These are phyloP conservation scores for Hypoxylon fuscum DNA, from an alignment of 495 filamentous ascomycete species.

Conservation along the genomic window DNA sequence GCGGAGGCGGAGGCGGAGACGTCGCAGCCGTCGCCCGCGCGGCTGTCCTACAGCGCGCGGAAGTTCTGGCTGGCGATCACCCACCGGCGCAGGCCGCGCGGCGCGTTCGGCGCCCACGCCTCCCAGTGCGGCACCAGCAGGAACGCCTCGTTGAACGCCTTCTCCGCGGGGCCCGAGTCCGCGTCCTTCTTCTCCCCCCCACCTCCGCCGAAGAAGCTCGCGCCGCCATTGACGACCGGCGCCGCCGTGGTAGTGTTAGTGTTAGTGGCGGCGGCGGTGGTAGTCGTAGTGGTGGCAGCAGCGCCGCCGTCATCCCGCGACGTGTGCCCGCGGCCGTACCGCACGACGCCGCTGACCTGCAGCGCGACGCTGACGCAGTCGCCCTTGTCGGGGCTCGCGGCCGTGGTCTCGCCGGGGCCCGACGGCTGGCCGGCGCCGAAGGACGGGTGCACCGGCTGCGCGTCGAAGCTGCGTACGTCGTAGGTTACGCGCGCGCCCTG, in stretches of 20 bases:
- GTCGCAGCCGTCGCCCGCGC: not conserved
- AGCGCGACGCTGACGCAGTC: conserved; percentile 75
- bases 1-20: no score
- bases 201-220: not conserved
- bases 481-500: conserved; percentile 52
- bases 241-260: no score
- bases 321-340: conserved; percentile 60
- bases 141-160: conserved; percentile 77
- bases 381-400: conserved; percentile 43
- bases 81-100: conserved; percentile 61
- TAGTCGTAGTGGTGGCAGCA: no score
- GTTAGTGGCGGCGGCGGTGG: no score
- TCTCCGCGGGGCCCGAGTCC: conserved; percentile 52
- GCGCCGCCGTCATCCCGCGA: not conserved
- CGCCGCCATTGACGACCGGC: no score
- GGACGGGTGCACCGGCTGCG: conserved; percentile 75
- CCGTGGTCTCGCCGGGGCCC: conserved; percentile 11
- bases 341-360: conserved; percentile 72
- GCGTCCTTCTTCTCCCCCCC: not conserved
- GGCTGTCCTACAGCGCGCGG: conserved; percentile 55
- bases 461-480: conserved; percentile 74
- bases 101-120: conserved; percentile 48
- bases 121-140: conserved; percentile 80
- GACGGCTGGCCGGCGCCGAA: conserved; percentile 59
- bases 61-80: conserved; percentile 80